These are phyloP conservation scores for Populus trichocarpa DNA, from an alignment of 441 rosid species.

Conservation along the genomic window DNA sequence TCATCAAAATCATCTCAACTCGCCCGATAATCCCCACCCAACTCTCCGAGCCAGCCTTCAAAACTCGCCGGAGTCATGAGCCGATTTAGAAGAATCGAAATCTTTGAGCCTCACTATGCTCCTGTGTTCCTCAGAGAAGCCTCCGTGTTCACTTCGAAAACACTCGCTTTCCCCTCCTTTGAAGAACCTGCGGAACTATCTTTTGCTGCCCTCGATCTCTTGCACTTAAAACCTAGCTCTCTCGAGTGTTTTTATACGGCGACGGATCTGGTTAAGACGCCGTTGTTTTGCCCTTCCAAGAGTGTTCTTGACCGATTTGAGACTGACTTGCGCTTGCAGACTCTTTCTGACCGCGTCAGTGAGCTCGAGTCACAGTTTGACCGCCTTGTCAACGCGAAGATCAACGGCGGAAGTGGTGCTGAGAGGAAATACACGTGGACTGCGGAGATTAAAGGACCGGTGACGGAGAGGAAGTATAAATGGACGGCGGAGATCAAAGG, in stretches of 20 bases:
- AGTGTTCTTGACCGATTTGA: conserved; percentile 37
- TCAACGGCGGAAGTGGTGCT: conserved; percentile 14
- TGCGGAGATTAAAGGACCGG: conserved; percentile 64
- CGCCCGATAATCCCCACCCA: neutral
- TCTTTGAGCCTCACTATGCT: conserved; percentile 49
- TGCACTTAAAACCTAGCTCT: conserved; percentile 32
- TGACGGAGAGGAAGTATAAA: conserved; percentile 60
- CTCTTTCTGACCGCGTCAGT: conserved; percentile 57
- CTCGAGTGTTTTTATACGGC: conserved; percentile 45
- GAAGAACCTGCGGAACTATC: conserved; percentile 35
- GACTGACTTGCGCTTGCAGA: conserved; percentile 42
- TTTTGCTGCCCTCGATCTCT: conserved; percentile 38
- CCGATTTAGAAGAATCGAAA: conserved; percentile 49
- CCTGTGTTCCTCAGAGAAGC: conserved; percentile 37
- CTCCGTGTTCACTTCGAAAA: conserved; percentile 37
- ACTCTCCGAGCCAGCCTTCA: conserved; percentile 22
- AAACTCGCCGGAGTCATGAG: conserved; percentile 47
- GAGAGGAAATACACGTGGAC: conserved; percentile 76
- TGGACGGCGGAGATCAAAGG: conserved; percentile 59
- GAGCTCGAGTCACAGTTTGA: conserved; percentile 71
- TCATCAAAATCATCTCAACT: neutral
- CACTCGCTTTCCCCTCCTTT: conserved; percentile 40
- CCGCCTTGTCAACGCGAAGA: conserved; percentile 31
- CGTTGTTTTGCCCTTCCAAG: conserved; percentile 45
- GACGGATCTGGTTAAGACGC: conserved; percentile 57